Conservation (phyloP, 2,329 filamentous ascomycete species). For the Apiospora pterosperma region DNA sequence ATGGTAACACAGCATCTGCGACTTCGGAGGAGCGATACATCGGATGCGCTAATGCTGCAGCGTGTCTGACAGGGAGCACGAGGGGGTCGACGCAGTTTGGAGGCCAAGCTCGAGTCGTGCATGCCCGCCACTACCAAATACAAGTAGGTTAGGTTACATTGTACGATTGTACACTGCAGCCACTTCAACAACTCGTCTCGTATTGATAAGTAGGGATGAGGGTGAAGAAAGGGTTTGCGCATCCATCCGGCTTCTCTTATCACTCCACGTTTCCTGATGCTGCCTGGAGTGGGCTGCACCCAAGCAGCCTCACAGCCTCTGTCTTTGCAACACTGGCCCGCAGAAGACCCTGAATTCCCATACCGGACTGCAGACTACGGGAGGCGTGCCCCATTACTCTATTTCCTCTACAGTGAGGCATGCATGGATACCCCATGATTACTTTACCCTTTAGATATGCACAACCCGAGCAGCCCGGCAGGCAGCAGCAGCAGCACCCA, state of each 20-base stretch:
- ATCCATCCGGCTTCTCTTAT: constrained; percentile 1
- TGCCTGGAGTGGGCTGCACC: not conserved
- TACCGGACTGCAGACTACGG: too few relatives aligned
- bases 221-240: too few relatives aligned
- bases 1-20: not conserved
- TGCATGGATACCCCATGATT: not conserved
- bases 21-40: not conserved
- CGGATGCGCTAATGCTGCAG: not conserved
- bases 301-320: not conserved
- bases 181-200: not conserved
- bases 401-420: not conserved
- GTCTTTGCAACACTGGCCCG: not conserved
- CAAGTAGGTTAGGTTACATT: too few relatives aligned
- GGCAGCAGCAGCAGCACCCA: too few relatives aligned
- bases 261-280: not conserved
- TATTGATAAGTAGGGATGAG: not conserved
- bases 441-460: too few relatives aligned
- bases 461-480: too few relatives aligned
- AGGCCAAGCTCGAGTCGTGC: not conserved
- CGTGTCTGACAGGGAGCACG: not conserved
- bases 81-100: not conserved
- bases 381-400: not conserved
- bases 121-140: not conserved
- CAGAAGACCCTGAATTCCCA: not conserved
- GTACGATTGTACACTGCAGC: not conserved